Conservation (phyloP, 257 asterid species). For the Haberlea rhodopensis region DNA sequence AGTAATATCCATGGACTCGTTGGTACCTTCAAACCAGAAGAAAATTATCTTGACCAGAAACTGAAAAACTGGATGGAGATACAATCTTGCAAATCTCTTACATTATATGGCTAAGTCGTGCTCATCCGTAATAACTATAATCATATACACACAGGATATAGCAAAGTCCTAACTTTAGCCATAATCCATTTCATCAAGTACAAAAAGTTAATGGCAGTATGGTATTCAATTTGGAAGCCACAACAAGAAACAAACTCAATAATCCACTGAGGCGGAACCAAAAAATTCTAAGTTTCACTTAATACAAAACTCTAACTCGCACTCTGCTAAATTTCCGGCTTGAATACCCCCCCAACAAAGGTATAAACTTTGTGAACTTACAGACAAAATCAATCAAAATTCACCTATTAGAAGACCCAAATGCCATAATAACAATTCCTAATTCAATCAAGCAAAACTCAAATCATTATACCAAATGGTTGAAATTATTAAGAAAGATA, state of each 20-base stretch:
- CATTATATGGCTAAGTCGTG: background rate
- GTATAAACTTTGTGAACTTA: constrained; percentile 3
- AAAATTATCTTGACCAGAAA: too few relatives aligned
- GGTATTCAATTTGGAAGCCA: too few relatives aligned
- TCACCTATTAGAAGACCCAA: background rate
- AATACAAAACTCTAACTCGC: background rate
- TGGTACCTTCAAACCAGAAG: background rate
- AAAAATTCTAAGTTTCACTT: background rate
- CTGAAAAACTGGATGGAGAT: too few relatives aligned
- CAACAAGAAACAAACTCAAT: background rate
- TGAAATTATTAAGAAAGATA: constrained; percentile 2
- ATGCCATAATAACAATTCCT: constrained; percentile 8
- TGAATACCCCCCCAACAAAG: constrained; percentile 2
- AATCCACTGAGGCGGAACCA: background rate
- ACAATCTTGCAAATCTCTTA: background rate
- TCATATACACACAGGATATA: background rate
- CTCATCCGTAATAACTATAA: background rate
- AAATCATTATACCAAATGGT: background rate
- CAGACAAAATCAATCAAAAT: background rate
- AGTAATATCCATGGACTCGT: background rate
- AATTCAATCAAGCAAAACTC: background rate
- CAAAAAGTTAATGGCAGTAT: background rate
- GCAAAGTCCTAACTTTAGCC: background rate
- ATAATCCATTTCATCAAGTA: background rate
- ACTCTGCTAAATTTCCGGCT: background rate